Percentiles rank a stretch among this genome's conserved stretches.
Evolutionary conservation across 2,329 filamentous ascomycete species (phyloP).

Genomic region (Pseudohalonectria lignicola): DNA sequence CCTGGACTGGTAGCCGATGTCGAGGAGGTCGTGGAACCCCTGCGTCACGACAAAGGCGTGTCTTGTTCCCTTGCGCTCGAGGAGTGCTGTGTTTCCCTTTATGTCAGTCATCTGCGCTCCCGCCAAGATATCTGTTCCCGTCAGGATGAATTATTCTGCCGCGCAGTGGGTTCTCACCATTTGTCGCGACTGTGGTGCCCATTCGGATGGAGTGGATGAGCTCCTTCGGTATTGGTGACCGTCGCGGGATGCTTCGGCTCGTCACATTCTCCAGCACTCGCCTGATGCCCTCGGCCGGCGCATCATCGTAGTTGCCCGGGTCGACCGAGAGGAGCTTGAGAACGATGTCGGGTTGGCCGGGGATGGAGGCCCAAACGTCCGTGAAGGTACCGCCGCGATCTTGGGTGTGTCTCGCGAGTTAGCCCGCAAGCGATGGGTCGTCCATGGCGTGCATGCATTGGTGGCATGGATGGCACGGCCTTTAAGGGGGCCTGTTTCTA

Average conservation of each 20-base stretch:
- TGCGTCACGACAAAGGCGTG: too few relatives aligned
- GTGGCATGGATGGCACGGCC: too few relatives aligned
- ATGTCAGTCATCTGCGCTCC: too few relatives aligned
- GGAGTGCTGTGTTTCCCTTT: slow-evolving; percentile 7
- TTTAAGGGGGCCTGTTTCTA: too few relatives aligned
- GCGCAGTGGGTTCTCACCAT: too few relatives aligned
- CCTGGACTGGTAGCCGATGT: slow-evolving; percentile 8
- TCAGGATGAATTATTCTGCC: too few relatives aligned
- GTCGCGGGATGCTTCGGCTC: slow-evolving; percentile 47
- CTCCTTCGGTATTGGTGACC: slow-evolving; percentile 31
- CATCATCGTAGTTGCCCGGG: slow-evolving; percentile 56
- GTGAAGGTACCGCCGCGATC: slow-evolving; percentile 57
- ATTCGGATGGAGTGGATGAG: slow-evolving; percentile 9
- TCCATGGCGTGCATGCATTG: too few relatives aligned
- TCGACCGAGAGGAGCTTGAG: slow-evolving; percentile 61
- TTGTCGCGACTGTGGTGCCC: slow-evolving; percentile 8
- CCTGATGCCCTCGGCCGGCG: slow-evolving; percentile 56
- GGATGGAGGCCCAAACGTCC: slow-evolving; percentile 52
- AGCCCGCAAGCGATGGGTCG: too few relatives aligned
- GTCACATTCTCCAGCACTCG: slow-evolving; percentile 23
- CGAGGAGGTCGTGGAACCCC: slow-evolving; percentile 8
- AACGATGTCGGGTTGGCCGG: slow-evolving; percentile 50
- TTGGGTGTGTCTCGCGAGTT: too few relatives aligned
- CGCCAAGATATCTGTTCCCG: too few relatives aligned
- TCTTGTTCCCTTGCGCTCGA: slow-evolving; percentile 8